phyloP scores from a whole-genome alignment of 352 stramenopile genomes.

The Elongisporangium prolatum region DNA sequence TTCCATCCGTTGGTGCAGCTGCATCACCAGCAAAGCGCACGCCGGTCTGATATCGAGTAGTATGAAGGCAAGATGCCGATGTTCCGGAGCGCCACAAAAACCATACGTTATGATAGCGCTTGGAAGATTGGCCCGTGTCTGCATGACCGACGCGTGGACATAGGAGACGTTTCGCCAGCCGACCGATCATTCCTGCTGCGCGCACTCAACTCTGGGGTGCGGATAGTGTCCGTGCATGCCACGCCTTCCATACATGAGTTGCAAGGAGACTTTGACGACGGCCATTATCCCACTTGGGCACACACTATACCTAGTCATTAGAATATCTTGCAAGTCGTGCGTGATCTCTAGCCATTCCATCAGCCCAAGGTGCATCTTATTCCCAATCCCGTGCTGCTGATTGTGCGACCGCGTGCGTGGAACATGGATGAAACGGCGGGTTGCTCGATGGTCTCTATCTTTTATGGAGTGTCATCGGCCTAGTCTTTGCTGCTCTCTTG shows the following conservation, averaged over 20 bases:
- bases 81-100: slow-evolving; percentile 72
- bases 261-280: slow-evolving; percentile 79
- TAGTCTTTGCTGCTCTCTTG: not conserved
- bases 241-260: too few relatives aligned
- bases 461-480: not conserved
- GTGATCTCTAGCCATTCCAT: slow-evolving; percentile 29
- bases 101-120: slow-evolving; percentile 52
- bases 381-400: slow-evolving; percentile 68
- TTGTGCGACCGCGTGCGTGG: slow-evolving; percentile 92
- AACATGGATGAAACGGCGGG: slow-evolving; percentile 92
- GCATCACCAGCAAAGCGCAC: slow-evolving; percentile 48
- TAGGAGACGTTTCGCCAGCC: slow-evolving; percentile 87
- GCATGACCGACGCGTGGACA: slow-evolving; percentile 91
- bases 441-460: not conserved
- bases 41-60: slow-evolving; percentile 51
- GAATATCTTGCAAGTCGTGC: slow-evolving; percentile 90
- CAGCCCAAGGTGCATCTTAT: slow-evolving; percentile 16
- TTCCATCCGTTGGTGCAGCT: slow-evolving; percentile 41
- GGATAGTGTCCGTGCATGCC: too few relatives aligned
- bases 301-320: slow-evolving; percentile 90
- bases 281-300: slow-evolving; percentile 88
- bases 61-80: slow-evolving; percentile 69
- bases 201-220: slow-evolving; percentile 90
- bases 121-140: slow-evolving; percentile 68
- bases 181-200: slow-evolving; percentile 90